Evolutionary conservation across 2,329 filamentous ascomycete genomes (phyloP).

Genomic region (Colletotrichum acutatum): DNA sequence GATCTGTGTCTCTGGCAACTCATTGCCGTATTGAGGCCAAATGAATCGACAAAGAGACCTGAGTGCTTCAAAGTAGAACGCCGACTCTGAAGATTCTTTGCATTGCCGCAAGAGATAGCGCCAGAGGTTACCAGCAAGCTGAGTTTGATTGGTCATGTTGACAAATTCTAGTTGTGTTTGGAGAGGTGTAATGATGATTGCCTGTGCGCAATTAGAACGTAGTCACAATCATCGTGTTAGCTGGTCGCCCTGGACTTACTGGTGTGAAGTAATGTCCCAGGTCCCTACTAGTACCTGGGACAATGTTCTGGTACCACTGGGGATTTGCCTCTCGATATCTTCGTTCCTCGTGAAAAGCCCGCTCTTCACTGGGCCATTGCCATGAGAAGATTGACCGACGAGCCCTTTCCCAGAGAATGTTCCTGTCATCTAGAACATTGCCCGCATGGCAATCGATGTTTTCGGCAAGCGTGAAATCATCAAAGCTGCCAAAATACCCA

Average conservation of each 20-base stretch:
- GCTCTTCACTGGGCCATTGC: conserved; percentile 3
- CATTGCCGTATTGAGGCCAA: neutral
- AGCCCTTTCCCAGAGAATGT: conserved; percentile 27
- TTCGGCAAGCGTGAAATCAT: conserved; percentile 1
- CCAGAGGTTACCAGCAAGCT: conserved; percentile 13
- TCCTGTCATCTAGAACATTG: conserved; percentile 20
- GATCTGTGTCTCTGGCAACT: neutral
- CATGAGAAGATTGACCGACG: conserved; percentile 23
- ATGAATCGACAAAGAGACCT: neutral
- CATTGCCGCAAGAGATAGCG: conserved; percentile 18
- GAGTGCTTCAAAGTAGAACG: conserved; percentile 1
- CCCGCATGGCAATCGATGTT: conserved; percentile 1
- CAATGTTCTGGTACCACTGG: conserved; percentile 26
- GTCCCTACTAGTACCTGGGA: conserved; percentile 13
- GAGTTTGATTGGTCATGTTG: neutral
- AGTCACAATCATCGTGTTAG: neutral
- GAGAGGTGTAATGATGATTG: conserved; percentile 18
- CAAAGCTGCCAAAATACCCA: conserved; percentile 5
- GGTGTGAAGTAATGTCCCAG: conserved; percentile 21
- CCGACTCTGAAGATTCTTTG: neutral
- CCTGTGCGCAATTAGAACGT: conserved; percentile 3
- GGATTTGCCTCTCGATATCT: conserved; percentile 14
- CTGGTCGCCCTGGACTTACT: conserved; percentile 1
- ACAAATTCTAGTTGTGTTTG: conserved; percentile 19
- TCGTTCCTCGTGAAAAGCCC: conserved; percentile 16